Conservation (phyloP, 78 protist genomes). For the Dictyostelium brefeldianum region DNA sequence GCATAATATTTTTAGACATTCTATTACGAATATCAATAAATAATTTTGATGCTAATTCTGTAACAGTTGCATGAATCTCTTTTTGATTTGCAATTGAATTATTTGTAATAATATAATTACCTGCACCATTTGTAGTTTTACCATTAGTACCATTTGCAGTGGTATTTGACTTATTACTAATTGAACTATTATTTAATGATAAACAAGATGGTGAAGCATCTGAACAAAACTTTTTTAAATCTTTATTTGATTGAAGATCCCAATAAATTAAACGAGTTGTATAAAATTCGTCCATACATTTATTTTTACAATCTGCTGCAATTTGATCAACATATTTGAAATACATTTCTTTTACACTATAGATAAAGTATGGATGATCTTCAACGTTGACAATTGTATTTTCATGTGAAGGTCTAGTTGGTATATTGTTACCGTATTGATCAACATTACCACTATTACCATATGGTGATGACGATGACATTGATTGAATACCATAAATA, state of each 20-base stretch:
- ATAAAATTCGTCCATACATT: slow-evolving; percentile 87
- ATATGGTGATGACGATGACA: no score
- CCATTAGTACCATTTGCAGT: neutral
- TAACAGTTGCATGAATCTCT: slow-evolving; percentile 38
- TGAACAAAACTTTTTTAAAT: slow-evolving; percentile 6
- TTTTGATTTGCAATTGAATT: neutral
- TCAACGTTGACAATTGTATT: slow-evolving; percentile 40
- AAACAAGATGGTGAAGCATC: slow-evolving; percentile 1
- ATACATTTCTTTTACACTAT: slow-evolving; percentile 80
- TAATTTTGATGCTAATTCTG: slow-evolving; percentile 61
- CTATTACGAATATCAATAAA: slow-evolving; percentile 70
- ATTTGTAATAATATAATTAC: neutral
- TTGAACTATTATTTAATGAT: slow-evolving; percentile 2
- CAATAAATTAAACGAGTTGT: slow-evolving; percentile 85
- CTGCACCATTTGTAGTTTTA: neutral
- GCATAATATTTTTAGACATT: slow-evolving; percentile 75
- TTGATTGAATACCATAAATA: neutral
- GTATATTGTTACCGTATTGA: neutral
- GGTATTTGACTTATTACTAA: neutral
- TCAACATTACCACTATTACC: neutral
- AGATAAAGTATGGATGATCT: slow-evolving; percentile 81
- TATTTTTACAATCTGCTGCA: slow-evolving; percentile 53
- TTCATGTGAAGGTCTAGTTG: neutral
- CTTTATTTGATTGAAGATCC: slow-evolving; percentile 41
- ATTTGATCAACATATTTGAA: slow-evolving; percentile 78